These are phyloP conservation scores for Arachis hypogaea DNA, from an alignment of 306 rosid genomes.

Conservation along the genomic window DNA sequence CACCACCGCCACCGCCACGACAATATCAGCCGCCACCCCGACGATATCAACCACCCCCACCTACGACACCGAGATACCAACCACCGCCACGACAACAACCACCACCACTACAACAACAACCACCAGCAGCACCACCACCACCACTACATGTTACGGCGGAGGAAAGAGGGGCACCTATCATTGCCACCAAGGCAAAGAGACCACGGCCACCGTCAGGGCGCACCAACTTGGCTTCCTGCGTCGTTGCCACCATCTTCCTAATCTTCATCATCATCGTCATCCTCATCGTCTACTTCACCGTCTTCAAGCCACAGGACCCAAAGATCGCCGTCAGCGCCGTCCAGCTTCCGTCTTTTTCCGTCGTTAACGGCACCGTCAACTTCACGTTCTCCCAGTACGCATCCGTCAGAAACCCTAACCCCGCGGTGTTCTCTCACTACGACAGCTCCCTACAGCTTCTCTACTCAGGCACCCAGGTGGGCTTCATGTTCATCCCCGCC, in stretches of 20 bases:
- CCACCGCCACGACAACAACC: neutral
- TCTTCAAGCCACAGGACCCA: conserved; percentile 86
- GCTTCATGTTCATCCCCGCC: conserved; percentile 98
- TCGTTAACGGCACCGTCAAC: conserved; percentile 73
- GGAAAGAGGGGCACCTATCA: neutral
- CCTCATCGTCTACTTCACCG: conserved; percentile 79
- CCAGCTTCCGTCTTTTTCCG: conserved; percentile 84
- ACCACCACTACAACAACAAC: neutral
- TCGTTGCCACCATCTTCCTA: conserved; percentile 85
- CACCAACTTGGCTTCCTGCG: conserved; percentile 87
- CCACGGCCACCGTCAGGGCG: conserved; percentile 82
- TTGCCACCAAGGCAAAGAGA: conserved; percentile 36
- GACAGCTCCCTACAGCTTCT: conserved; percentile 85
- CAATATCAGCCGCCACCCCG: neutral
- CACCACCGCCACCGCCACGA: neutral
- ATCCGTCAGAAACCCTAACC: conserved; percentile 81
- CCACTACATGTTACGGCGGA: conserved; percentile 40
- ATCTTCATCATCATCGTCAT: conserved; percentile 68
- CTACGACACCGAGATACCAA: conserved; percentile 1
- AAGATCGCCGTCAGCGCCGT: conserved; percentile 80
- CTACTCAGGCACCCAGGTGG: conserved; percentile 80
- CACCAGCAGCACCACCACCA: neutral
- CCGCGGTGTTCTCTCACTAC: conserved; percentile 78
- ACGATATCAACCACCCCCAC: conserved; percentile 11
- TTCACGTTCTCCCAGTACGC: conserved; percentile 92